phyloP scores from a whole-genome alignment of 345 rosid genomes.

The Acer saccharum region DNA sequence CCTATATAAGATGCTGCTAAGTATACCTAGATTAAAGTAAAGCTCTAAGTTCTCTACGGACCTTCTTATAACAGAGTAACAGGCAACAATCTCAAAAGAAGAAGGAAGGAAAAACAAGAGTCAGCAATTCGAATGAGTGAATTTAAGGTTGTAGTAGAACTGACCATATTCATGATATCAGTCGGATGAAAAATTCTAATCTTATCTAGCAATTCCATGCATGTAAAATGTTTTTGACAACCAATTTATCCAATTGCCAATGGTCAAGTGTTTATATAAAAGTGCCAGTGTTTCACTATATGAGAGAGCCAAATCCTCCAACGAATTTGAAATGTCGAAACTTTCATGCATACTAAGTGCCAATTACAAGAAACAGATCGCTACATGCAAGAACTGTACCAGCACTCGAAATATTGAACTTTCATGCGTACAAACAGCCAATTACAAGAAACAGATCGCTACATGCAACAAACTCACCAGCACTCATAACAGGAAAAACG shows the following conservation, averaged over 20 bases:
- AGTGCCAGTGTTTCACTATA: not conserved
- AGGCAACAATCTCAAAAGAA: not conserved
- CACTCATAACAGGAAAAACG: slow-evolving; percentile 17
- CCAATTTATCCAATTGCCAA: not conserved
- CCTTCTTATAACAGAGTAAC: not conserved
- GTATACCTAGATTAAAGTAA: not conserved
- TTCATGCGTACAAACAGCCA: slow-evolving; percentile 4
- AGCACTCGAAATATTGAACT: not conserved
- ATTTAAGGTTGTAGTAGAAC: not conserved
- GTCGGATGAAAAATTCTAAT: not conserved
- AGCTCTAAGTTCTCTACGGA: not conserved
- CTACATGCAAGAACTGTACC: slow-evolving; percentile 41
- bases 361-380: slow-evolving; percentile 15
- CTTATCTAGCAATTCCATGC: not conserved
- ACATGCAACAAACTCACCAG: slow-evolving; percentile 40
- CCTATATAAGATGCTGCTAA: not conserved
- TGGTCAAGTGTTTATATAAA: not conserved
- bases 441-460: slow-evolving; percentile 17
- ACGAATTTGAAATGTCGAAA: not conserved
- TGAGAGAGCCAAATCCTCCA: not conserved
- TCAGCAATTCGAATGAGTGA: not conserved
- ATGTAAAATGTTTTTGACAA: not conserved
- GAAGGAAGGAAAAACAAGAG: not conserved
- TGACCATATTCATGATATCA: too few relatives aligned
- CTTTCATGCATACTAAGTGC: not conserved